Conservation (phyloP, 75 land plant genomes). For the Pinus albicaulis region DNA sequence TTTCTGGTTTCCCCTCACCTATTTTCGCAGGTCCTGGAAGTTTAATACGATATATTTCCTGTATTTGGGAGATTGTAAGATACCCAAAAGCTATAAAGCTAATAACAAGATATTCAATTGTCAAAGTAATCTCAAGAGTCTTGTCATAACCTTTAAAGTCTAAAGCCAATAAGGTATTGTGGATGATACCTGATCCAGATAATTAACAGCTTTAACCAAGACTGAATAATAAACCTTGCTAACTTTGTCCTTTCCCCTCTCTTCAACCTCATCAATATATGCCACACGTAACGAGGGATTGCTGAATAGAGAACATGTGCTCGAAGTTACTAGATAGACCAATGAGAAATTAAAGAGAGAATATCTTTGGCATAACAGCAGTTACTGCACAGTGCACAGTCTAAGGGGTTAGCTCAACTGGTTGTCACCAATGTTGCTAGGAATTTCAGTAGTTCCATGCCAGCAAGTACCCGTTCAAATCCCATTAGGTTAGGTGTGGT, state of each 20-base stretch:
- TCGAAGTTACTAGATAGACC: neutral
- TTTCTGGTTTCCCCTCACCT: slow-evolving; percentile 99
- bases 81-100: neutral
- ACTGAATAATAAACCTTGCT: slow-evolving; percentile 94
- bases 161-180: neutral
- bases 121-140: neutral
- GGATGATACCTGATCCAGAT: slow-evolving; percentile 75
- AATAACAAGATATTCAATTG: neutral
- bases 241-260: slow-evolving; percentile 62
- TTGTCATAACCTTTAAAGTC: neutral
- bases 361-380: neutral
- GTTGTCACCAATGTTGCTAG: neutral
- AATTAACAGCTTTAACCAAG: slow-evolving; percentile 83
- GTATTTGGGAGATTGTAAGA: slow-evolving; percentile 1
- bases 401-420: neutral
- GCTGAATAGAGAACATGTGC: slow-evolving; percentile 25
- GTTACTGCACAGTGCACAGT: neutral
- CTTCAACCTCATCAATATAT: slow-evolving; percentile 97
- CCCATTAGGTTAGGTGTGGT: too few species aligned
- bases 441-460: neutral
- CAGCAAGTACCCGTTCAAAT: too few species aligned
- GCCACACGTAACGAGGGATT: slow-evolving; percentile 96
- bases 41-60: slow-evolving; percentile 98
- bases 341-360: neutral
- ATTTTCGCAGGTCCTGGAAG: slow-evolving; percentile 84